These are phyloP conservation scores for Trypethelium eluteriae DNA, from an alignment of 495 filamentous ascomycete species.

Conservation along the genomic window DNA sequence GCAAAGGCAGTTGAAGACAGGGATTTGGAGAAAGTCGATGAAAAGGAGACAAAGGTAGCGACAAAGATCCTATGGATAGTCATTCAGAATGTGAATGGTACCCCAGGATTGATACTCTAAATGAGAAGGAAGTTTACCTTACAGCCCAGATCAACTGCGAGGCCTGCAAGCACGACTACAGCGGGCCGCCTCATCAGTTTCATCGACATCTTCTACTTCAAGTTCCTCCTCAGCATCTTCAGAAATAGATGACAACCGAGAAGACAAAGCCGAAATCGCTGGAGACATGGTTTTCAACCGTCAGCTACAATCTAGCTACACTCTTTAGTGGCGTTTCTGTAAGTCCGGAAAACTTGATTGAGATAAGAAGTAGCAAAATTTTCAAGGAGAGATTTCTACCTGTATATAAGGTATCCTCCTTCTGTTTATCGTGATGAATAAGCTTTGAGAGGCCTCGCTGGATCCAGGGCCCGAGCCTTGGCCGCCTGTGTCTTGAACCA, in stretches of 20 bases:
- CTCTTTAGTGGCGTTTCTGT: not conserved
- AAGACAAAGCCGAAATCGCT: not conserved
- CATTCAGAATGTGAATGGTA: not conserved
- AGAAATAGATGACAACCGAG: not conserved
- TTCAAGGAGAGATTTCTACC: too few relatives aligned
- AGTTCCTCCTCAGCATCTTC: not conserved
- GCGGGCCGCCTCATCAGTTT: not conserved
- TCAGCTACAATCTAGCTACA: not conserved
- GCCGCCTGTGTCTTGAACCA: too few relatives aligned
- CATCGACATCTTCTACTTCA: not conserved
- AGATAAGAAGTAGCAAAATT: too few relatives aligned
- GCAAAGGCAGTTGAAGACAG: not conserved
- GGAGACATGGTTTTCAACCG: not conserved
- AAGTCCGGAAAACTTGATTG: too few relatives aligned
- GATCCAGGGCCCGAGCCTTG: too few relatives aligned
- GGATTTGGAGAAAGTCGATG: not conserved
- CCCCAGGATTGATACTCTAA: not conserved
- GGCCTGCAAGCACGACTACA: not conserved
- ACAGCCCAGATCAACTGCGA: not conserved
- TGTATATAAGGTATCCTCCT: too few relatives aligned
- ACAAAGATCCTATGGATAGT: slow-evolving; percentile 3
- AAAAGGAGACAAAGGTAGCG: not conserved
- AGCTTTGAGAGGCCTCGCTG: too few relatives aligned
- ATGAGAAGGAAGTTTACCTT: not conserved
- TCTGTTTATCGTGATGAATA: too few relatives aligned